Evolutionary conservation across 2,329 filamentous ascomycete genomes (phyloP), one percentile per base, ranked within the genome.

Genomic region (Epichloe sp.): DNA sequence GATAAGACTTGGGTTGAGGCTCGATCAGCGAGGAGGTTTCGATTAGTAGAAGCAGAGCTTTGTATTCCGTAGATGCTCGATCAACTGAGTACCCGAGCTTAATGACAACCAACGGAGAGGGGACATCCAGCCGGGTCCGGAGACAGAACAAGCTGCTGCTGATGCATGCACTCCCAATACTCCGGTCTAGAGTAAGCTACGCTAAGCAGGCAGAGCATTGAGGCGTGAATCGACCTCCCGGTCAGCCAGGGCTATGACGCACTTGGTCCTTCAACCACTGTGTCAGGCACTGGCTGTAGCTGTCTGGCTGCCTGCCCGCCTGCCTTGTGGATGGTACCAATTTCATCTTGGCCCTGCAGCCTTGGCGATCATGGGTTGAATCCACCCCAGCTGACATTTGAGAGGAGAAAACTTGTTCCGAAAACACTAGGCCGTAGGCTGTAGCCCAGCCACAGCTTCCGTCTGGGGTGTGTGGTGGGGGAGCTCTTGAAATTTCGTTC

Each of bases 401-500:
- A 57, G 56, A 44, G 49, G 47, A 50, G 44, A 53, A 48, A 19
- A 47, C 31, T 47, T 43, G 31, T 26, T 53, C 51, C 51, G 51
- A 45, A 19, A 23, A 34, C 10, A 37, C 36, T 34, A 37, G 42
- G 17, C 49, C 14, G 36, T 35, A 31, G 42, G 36, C 49, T 6
- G 36, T 35, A 17, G 26, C 34, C 38, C 36, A 47, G 42, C 47
- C 43, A 42, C 46, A 52, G 21, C 38, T 52, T 26, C 3, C 6
- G 15, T 19, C 46, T 6, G 26, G 50, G 34, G 42, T 5, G 15
- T 46, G 19, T 43, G 56, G 57, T 60, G 58, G 58, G 46, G 46
- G 41, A 52, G 42, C 41, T 52, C 51, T 60, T 61, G 58, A 63
- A 65, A 64, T 62, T 63, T 62, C 54, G 35, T 63, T 60, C 53